Conservation (phyloP, 129 eudicot species). For the Kitagawia praeruptora region DNA sequence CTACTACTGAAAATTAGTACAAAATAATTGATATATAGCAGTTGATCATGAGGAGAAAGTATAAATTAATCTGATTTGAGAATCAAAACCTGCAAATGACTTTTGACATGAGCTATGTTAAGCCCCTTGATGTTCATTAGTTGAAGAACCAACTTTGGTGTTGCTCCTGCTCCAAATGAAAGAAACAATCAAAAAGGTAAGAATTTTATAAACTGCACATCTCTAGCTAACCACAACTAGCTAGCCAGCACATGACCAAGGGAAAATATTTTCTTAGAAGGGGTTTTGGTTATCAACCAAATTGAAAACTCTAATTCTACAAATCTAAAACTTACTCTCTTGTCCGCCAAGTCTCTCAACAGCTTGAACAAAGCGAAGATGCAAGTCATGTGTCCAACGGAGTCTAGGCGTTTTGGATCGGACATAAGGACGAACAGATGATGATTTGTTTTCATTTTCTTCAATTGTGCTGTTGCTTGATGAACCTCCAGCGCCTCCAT, state of each 20-base stretch:
- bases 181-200: background rate
- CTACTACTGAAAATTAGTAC: background rate
- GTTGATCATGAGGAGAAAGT: background rate
- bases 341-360: constrained; percentile 88
- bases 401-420: constrained; percentile 77
- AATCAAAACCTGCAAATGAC: constrained; percentile 74
- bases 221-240: background rate
- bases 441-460: constrained; percentile 55
- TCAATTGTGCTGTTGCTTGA: constrained; percentile 72
- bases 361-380: constrained; percentile 75
- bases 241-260: background rate
- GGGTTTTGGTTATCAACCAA: background rate
- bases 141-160: constrained; percentile 89
- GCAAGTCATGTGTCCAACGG: constrained; percentile 82
- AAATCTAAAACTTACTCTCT: constrained; percentile 49
- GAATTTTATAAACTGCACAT: background rate
- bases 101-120: constrained; percentile 91
- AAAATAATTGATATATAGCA: background rate
- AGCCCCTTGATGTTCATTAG: constrained; percentile 86
- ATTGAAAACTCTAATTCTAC: background rate
- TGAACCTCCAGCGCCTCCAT: constrained; percentile 66
- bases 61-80: background rate
- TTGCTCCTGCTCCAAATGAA: constrained; percentile 55
- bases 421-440: constrained; percentile 75
- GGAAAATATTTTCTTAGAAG: background rate